phyloP scores from a whole-genome alignment of 306 rosid genomes.

The Sechiopsis laciniata region DNA sequence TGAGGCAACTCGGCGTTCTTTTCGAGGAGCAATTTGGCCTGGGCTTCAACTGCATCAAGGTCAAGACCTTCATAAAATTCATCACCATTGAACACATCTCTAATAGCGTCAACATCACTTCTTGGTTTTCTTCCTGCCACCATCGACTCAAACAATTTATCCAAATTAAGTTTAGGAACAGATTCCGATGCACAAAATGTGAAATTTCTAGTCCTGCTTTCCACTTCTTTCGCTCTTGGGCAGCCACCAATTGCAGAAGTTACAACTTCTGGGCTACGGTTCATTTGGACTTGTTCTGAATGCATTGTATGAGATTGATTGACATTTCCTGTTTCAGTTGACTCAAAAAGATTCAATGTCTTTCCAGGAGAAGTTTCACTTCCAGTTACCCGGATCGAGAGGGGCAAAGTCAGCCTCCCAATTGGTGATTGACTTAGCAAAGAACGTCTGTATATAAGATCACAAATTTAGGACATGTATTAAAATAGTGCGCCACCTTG shows the following conservation, averaged over 20 bases:
- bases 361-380: conserved; percentile 38
- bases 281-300: conserved; percentile 28
- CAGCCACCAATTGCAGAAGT: conserved; percentile 33
- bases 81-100: conserved; percentile 40
- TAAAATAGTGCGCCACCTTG: not conserved
- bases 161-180: conserved; percentile 56
- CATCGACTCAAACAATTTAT: conserved; percentile 49
- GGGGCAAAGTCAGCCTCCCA: conserved; percentile 41
- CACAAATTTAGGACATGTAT: not conserved
- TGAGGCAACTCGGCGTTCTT: conserved; percentile 41
- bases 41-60: conserved; percentile 73
- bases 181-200: conserved; percentile 39
- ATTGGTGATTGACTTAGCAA: conserved; percentile 82
- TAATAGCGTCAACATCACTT: conserved; percentile 21
- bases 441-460: conserved; percentile 62
- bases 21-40: conserved; percentile 61
- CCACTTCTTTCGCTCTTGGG: conserved; percentile 26
- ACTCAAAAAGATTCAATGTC: conserved; percentile 29
- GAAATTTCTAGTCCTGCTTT: conserved; percentile 48
- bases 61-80: conserved; percentile 57
- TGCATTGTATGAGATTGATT: conserved; percentile 33
- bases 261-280: conserved; percentile 34
- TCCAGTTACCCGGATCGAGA: conserved; percentile 33
- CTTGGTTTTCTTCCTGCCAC: conserved; percentile 31
- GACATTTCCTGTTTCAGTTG: conserved; percentile 30